Conservation (phyloP, 768 basidiomycete genomes). For the Suillus alpinus region DNA sequence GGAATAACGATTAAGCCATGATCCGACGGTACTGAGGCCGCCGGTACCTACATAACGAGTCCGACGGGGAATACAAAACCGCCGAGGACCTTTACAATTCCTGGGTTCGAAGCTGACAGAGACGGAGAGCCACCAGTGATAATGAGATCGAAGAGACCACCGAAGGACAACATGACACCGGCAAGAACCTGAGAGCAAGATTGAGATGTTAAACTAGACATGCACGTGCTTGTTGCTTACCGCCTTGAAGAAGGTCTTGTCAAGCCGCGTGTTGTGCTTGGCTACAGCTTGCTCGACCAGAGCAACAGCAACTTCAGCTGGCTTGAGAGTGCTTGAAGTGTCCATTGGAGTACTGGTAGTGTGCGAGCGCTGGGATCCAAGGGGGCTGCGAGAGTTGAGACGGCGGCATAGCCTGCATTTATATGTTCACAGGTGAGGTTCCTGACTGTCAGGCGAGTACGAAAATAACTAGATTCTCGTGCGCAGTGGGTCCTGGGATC, state of each 20-base stretch:
- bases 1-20: background rate
- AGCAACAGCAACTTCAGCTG: slow-evolving; percentile 52
- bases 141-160: slow-evolving; percentile 61
- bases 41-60: slow-evolving; percentile 61
- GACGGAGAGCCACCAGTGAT: slow-evolving; percentile 56
- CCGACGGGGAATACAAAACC: slow-evolving; percentile 76
- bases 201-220: background rate
- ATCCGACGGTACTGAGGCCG: background rate
- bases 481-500: background rate
- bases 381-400: background rate
- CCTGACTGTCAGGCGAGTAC: slow-evolving; percentile 7
- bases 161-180: slow-evolving; percentile 74
- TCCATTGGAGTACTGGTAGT: slow-evolving; percentile 16
- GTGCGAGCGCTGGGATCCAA: slow-evolving; percentile 4
- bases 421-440: slow-evolving; percentile 11
- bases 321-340: slow-evolving; percentile 49
- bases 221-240: slow-evolving; percentile 34
- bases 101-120: slow-evolving; percentile 54
- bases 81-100: slow-evolving; percentile 61
- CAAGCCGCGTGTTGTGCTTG: slow-evolving; percentile 64
- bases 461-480: slow-evolving; percentile 5
- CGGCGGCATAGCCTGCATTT: slow-evolving; percentile 10
- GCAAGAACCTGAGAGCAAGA: slow-evolving; percentile 53
- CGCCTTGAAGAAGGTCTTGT: slow-evolving; percentile 64
- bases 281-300: slow-evolving; percentile 55